Conservation (phyloP, 2,329 filamentous ascomycete genomes). For the Monilinia laxa region DNA sequence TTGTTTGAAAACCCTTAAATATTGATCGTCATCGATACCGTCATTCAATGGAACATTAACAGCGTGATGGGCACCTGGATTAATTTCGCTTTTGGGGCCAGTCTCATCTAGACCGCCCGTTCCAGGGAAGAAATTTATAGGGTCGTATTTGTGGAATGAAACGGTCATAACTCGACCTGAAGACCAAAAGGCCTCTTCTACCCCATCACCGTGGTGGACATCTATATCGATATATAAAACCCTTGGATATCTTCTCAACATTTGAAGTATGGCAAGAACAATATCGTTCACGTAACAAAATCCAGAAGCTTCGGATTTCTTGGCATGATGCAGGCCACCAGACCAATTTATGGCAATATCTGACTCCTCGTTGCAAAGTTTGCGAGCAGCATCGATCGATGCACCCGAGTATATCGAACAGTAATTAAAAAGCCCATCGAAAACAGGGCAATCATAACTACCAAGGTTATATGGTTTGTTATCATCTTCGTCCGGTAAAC, state of each 20-base stretch:
- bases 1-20: constrained; percentile 78
- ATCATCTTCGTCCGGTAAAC: constrained; percentile 64
- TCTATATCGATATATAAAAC: constrained; percentile 95
- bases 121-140: constrained; percentile 79
- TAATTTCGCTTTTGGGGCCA: constrained; percentile 77
- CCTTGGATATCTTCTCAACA: constrained; percentile 76
- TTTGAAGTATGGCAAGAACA: constrained; percentile 85
- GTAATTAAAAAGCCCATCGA: constrained; percentile 93
- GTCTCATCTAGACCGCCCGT: constrained; percentile 86
- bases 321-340: constrained; percentile 92
- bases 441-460: constrained; percentile 92
- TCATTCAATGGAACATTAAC: constrained; percentile 89
- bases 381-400: constrained; percentile 85
- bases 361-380: constrained; percentile 80
- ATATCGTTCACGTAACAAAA: constrained; percentile 99
- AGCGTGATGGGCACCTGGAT: constrained; percentile 83
- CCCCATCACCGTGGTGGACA: constrained; percentile 87
- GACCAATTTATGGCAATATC: constrained; percentile 99
- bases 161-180: constrained; percentile 89
- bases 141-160: constrained; percentile 96
- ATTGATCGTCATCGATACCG: constrained; percentile 88
- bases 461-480: constrained; percentile 73
- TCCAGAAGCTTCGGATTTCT: constrained; percentile 87
- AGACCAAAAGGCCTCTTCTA: constrained; percentile 88
- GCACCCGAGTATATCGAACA: constrained; percentile 91